Base-by-base conservation (phyloP, 1,139 yeast species). In the Blastobotrys aristatus region DNA sequence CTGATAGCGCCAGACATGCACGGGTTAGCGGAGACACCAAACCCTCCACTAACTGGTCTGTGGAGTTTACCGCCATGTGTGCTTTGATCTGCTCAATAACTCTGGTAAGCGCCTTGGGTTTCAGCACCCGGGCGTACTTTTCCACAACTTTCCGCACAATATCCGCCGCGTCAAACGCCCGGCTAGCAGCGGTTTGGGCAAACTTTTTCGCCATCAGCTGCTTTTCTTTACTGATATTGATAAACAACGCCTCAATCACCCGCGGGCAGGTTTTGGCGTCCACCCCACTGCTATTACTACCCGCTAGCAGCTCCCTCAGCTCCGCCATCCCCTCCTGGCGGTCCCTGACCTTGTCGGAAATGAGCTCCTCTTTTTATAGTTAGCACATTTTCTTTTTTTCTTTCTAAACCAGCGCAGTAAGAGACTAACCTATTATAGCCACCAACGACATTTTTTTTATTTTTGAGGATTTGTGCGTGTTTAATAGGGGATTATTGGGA, bases 21-120 rank as follows among this genome's bases (percentile, higher is more conserved):
- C 49, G 53, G 10, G 55, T 42, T 29, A 49, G 49, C 5, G 56
- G 51, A 7, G 30, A 36, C 21, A 56, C 43, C 40, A 57, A 34
- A 2, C 58, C 58, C 16, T 46, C 46, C 24, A 51, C 50, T 3
- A 54, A 17, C 8, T 32, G 40, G 10, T 41, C 49, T 2, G 44
- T 35, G 3, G 44, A 26, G 2, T 40, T 38, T 4, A 49, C 26
- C 11, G 47, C 45, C n/a, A 55, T 40, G 16, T 48, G 34, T 4
- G 43, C 49, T 31, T 40, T 43, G 11, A 56, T 34, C 43, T 44
- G 49, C 22, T 32, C 27, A 4, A 57, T 20, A 2, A 55, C 20
- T 27, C 24, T 34, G 22, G 39, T 44, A 4, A 50, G 29, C 24
- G 57, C 46, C 26, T 48, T 50, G 17, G 51, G 39, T 18, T 48